Evolutionary conservation across 768 basidiomycete species (phyloP).

Genomic region (Crepidotus variabilis): DNA sequence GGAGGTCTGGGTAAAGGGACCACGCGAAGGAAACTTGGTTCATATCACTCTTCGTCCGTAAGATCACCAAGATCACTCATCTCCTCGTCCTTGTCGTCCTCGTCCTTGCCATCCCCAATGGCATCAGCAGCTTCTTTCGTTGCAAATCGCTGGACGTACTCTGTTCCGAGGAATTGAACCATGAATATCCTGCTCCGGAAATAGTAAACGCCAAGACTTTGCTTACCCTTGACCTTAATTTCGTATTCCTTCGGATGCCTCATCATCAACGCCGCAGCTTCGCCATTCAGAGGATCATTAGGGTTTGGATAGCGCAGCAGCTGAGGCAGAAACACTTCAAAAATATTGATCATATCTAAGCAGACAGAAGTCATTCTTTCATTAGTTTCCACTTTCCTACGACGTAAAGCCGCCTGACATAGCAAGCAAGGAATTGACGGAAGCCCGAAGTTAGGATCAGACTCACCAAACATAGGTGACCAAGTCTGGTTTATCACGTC

Average conservation of each 20-base stretch:
- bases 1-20: conserved; percentile 4
- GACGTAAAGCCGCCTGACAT: too few relatives aligned
- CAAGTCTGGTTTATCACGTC: conserved; percentile 99
- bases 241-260: conserved; percentile 97
- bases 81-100: conserved; percentile 75
- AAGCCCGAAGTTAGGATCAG: neutral
- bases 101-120: conserved; percentile 57
- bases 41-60: conserved; percentile 58
- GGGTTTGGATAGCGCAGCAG: conserved; percentile 97
- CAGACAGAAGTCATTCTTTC: neutral
- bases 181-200: too few relatives aligned
- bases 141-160: conserved; percentile 94
- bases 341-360: conserved; percentile 98
- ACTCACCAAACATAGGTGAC: conserved; percentile 99
- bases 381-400: too few relatives aligned
- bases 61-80: conserved; percentile 88
- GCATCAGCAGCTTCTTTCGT: conserved; percentile 88
- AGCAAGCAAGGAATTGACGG: too few relatives aligned
- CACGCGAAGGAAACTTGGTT: neutral
- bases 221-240: conserved; percentile 83
- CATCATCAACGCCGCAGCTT: conserved; percentile 96
- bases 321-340: conserved; percentile 97
- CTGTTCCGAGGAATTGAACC: conserved; percentile 34
- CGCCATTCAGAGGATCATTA: conserved; percentile 95
- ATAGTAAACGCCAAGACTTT: neutral